These are phyloP conservation scores for Tylopilus rubrobrunneus DNA, from an alignment of 768 basidiomycete species.

Conservation along the genomic window DNA sequence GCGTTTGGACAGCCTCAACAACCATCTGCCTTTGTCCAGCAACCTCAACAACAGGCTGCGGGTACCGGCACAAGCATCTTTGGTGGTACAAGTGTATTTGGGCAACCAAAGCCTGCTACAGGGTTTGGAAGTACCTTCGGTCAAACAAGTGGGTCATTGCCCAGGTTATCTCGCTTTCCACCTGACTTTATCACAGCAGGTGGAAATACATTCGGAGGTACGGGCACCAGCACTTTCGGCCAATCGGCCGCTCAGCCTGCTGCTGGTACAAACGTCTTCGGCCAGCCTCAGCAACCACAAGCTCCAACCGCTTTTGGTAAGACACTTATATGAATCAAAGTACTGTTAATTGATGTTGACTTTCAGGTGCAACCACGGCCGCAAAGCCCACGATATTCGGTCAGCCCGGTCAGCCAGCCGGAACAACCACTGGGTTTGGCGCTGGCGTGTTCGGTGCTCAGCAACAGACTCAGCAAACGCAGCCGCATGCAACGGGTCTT, in stretches of 20 bases:
- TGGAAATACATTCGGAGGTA: conserved; percentile 22
- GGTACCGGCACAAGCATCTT: conserved; percentile 31
- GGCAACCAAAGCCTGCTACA: conserved; percentile 31
- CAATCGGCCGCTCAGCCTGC: conserved; percentile 25
- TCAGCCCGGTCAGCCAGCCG: conserved; percentile 39
- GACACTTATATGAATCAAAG: conserved; percentile 26
- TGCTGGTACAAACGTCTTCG: conserved; percentile 29
- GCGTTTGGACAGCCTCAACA: conserved; percentile 39
- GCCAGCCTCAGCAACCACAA: conserved; percentile 37
- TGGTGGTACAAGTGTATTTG: conserved; percentile 30
- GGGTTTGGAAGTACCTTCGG: conserved; percentile 28
- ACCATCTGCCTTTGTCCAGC: conserved; percentile 49
- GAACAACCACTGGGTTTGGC: conserved; percentile 35
- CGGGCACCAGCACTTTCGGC: conserved; percentile 24
- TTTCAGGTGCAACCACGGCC: conserved; percentile 30
- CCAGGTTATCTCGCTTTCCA: neutral
- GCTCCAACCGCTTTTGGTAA: conserved; percentile 37
- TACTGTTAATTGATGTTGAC: neutral
- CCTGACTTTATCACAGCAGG: conserved; percentile 11
- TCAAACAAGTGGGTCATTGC: conserved; percentile 19
- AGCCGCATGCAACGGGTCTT: conserved; percentile 18
- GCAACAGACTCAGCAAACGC: conserved; percentile 23
- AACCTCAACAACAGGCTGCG: conserved; percentile 35
- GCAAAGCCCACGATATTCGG: conserved; percentile 50
- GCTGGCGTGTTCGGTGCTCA: conserved; percentile 26